These are phyloP conservation scores for Laguncularia racemosa DNA, from an alignment of 345 rosid genomes.

Conservation along the genomic window DNA sequence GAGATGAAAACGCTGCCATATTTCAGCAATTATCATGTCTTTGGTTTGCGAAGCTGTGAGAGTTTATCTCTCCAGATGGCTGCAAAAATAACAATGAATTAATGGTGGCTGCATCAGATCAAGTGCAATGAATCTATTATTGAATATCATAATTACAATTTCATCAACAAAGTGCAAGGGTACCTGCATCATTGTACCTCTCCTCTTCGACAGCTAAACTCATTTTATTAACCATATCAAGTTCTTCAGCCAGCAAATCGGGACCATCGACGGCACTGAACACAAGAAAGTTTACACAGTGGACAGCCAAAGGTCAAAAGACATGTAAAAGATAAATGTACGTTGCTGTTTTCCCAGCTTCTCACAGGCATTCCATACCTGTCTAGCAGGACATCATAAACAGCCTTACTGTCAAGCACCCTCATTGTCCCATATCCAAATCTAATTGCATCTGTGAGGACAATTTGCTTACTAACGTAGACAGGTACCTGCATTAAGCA, in stretches of 20 bases:
- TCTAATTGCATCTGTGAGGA: slow-evolving; percentile 66
- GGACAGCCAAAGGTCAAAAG: too few relatives aligned
- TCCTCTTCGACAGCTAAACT: slow-evolving; percentile 71
- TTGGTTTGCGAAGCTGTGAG: slow-evolving; percentile 45
- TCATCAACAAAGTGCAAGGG: background rate
- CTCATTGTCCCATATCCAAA: slow-evolving; percentile 64
- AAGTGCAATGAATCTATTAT: background rate
- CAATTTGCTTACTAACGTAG: slow-evolving; percentile 69
- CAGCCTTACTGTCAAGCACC: slow-evolving; percentile 34
- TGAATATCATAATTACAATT: background rate
- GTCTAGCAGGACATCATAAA: slow-evolving; percentile 74
- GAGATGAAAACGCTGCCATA: slow-evolving; percentile 8
- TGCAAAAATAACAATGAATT: slow-evolving; percentile 24
- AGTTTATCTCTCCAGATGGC: slow-evolving; percentile 73
- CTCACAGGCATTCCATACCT: slow-evolving; percentile 23
- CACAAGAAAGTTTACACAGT: too few relatives aligned
- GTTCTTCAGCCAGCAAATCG: slow-evolving; percentile 64
- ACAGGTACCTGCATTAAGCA: slow-evolving; percentile 62
- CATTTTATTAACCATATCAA: slow-evolving; percentile 55
- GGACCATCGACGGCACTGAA: slow-evolving; percentile 77
- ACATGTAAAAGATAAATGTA: slow-evolving; percentile 1
- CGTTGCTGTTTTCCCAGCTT: slow-evolving; percentile 9
- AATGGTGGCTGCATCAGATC: too few relatives aligned
- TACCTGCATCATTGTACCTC: slow-evolving; percentile 88
- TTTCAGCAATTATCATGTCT: slow-evolving; percentile 18